A percentile compares a stretch with the other conserved stretches of the same genome.
These are phyloP conservation scores for Fusarium foetens DNA, from an alignment of 2,329 filamentous ascomycete genomes.

Conservation along the genomic window DNA sequence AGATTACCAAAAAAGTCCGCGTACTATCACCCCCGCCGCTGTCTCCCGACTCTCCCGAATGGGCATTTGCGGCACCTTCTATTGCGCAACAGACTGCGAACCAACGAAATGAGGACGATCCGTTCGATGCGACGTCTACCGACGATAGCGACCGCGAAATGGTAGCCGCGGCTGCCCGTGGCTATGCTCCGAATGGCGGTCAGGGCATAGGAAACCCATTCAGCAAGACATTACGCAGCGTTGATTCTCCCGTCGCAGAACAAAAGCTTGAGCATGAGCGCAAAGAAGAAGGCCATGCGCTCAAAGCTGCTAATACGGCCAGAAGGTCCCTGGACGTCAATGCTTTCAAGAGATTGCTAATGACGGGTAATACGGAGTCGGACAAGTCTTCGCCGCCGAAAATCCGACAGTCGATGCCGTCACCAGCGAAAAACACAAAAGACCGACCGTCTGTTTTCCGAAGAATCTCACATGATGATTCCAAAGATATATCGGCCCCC, in stretches of 20 bases:
- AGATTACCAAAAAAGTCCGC: slow-evolving; percentile 73
- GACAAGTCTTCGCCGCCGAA: slow-evolving; percentile 14
- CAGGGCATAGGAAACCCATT: slow-evolving; percentile 57
- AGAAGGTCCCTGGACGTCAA: slow-evolving; percentile 75
- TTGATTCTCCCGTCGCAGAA: slow-evolving; percentile 54
- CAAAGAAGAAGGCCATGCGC: slow-evolving; percentile 46
- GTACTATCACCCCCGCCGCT: slow-evolving; percentile 72
- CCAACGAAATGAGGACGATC: slow-evolving; percentile 43
- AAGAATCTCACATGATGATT: slow-evolving; percentile 28
- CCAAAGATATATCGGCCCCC: slow-evolving; percentile 12
- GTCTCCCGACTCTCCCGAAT: slow-evolving; percentile 62
- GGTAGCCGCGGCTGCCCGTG: slow-evolving; percentile 38
- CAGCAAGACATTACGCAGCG: slow-evolving; percentile 63
- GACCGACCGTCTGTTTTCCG: slow-evolving; percentile 33
- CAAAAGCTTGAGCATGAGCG: slow-evolving; percentile 47
- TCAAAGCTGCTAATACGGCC: slow-evolving; percentile 47
- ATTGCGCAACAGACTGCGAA: slow-evolving; percentile 44
- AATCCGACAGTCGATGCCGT: slow-evolving; percentile 19
- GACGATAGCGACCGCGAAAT: slow-evolving; percentile 46
- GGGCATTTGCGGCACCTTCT: slow-evolving; percentile 47
- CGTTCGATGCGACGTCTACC: slow-evolving; percentile 47
- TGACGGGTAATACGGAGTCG: slow-evolving; percentile 72
- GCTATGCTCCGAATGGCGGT: slow-evolving; percentile 35
- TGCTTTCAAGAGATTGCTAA: slow-evolving; percentile 78
- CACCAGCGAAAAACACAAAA: slow-evolving; percentile 4